Conservation (phyloP, 2,329 filamentous ascomycete species). For the Fusarium sororula region DNA sequence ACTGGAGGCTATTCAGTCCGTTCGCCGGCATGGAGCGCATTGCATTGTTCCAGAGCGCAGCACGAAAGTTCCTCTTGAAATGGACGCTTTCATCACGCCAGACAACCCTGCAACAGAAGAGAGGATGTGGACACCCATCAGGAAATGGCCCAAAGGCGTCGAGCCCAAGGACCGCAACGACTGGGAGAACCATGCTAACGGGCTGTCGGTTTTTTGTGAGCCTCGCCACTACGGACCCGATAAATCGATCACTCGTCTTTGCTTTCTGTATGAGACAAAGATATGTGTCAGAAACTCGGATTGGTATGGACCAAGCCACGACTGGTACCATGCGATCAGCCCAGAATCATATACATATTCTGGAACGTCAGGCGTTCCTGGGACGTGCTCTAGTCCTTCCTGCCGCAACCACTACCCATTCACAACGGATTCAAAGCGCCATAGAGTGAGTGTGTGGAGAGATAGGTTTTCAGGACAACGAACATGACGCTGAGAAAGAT, state of each 20-base stretch:
- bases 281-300: background rate
- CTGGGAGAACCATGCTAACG: background rate
- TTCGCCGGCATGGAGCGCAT: background rate
- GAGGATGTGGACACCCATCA: background rate
- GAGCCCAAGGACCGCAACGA: background rate
- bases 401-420: background rate
- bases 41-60: background rate
- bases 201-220: background rate
- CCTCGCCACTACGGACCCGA: background rate
- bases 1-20: background rate
- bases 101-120: background rate
- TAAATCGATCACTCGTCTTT: background rate
- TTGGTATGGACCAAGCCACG: background rate
- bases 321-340: background rate
- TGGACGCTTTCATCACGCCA: background rate
- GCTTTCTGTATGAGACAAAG: background rate
- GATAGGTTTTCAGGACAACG: background rate
- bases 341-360: background rate
- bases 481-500: background rate
- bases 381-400: background rate
- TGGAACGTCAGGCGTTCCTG: background rate
- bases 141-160: background rate
- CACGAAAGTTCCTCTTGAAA: background rate
- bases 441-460: background rate
- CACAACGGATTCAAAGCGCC: background rate